A percentile compares a stretch with the other conserved stretches of the same genome.
Conservation (phyloP, 2,329 filamentous ascomycete species). For the Penicillium sumatraense region DNA sequence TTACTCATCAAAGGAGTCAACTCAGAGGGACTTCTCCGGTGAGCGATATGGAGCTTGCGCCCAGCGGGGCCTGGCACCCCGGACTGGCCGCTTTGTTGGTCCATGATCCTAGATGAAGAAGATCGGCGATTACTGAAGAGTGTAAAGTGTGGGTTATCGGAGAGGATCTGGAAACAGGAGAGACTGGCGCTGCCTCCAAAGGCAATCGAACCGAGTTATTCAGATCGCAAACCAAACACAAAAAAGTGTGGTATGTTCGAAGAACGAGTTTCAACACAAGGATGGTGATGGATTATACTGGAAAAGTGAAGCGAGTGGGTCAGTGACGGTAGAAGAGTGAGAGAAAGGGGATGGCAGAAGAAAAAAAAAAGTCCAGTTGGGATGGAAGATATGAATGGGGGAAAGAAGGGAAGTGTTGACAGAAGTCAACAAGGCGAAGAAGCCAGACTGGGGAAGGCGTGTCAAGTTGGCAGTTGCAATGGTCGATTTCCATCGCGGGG, state of each 20-base stretch:
- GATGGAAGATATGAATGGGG: neutral
- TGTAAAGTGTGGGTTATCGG: conserved; percentile 21
- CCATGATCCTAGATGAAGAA: conserved; percentile 56
- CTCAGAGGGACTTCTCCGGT: conserved; percentile 95
- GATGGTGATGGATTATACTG: conserved; percentile 20
- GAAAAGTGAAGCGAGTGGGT: conserved; percentile 22
- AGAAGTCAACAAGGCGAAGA: conserved; percentile 10
- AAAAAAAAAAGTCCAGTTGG: conserved; percentile 2
- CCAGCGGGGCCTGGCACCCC: conserved; percentile 72
- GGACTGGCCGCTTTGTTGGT: conserved; percentile 62
- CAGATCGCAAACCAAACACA: conserved; percentile 34
- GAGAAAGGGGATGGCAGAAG: neutral
- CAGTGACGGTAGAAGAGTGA: conserved; percentile 16
- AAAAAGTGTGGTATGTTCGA: conserved; percentile 25
- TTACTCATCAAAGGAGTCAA: conserved; percentile 97
- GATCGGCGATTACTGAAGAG: conserved; percentile 25
- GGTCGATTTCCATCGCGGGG: conserved; percentile 13
- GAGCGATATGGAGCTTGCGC: conserved; percentile 93
- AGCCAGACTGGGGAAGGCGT: conserved; percentile 14
- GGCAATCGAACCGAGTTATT: conserved; percentile 31
- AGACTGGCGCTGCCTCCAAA: conserved; percentile 30
- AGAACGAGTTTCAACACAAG: conserved; percentile 25
- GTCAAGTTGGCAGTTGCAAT: conserved; percentile 26
- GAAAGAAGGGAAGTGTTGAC: neutral
- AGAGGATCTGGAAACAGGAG: conserved; percentile 27